Evolutionary conservation across 2,329 filamentous ascomycete genomes (phyloP).

Genomic region (Pestalotiopsis sp.): DNA sequence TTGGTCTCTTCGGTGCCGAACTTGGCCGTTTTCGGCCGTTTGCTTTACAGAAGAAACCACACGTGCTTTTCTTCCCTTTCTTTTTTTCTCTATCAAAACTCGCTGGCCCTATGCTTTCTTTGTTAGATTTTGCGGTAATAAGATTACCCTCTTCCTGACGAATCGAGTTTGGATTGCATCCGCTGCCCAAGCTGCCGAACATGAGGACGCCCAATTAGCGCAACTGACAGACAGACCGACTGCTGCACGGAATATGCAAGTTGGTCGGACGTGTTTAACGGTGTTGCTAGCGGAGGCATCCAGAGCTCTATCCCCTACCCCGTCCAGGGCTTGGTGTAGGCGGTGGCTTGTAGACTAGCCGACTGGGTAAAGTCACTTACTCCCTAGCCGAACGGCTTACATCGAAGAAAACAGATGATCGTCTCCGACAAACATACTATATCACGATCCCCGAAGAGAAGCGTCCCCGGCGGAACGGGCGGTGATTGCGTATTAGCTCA

Average conservation of each 20-base stretch:
- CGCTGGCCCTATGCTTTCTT: not conserved
- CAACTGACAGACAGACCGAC: not conserved
- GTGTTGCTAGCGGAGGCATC: not conserved
- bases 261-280: not conserved
- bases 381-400: not conserved
- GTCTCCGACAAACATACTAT: not conserved
- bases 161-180: not conserved
- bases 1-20: not conserved
- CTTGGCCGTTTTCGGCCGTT: not conserved
- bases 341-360: not conserved
- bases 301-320: not conserved
- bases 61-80: not conserved
- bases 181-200: not conserved
- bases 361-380: not conserved
- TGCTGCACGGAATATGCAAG: conserved; percentile 2
- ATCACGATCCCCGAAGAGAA: too few relatives aligned
- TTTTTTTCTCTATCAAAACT: not conserved
- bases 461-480: too few relatives aligned
- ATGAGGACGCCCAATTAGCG: not conserved
- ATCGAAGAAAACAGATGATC: not conserved
- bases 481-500: too few relatives aligned
- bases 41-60: not conserved
- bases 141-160: not conserved
- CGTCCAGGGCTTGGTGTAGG: too few relatives aligned
- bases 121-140: not conserved